phyloP scores from a whole-genome alignment of 176 grass and related monocot species.

The Carex littledalei region DNA sequence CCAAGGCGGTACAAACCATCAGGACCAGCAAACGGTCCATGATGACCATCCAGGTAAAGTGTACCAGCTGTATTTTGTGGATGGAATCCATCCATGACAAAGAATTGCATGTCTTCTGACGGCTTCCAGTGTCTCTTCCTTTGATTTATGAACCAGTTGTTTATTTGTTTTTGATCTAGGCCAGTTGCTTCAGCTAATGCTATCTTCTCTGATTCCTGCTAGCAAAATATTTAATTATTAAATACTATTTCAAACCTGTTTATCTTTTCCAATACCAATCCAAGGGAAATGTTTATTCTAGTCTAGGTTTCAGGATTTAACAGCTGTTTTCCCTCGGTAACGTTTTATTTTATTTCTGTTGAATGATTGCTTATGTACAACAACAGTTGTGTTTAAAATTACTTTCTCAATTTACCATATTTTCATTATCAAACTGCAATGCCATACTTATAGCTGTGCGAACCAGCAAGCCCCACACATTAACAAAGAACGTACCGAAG shows the following conservation, averaged over 20 bases:
- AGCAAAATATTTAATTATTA: neutral
- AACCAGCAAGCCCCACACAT: neutral
- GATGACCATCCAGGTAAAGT: conserved; percentile 31
- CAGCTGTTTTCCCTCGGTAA: neutral
- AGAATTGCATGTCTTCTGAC: conserved; percentile 49
- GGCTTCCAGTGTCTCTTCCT: conserved; percentile 95
- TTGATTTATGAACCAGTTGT: conserved; percentile 99
- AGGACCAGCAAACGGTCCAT: conserved; percentile 30
- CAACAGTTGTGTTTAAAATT: neutral
- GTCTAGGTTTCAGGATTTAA: neutral
- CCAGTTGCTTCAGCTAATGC: conserved; percentile 68
- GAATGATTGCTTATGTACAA: neutral
- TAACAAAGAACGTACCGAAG: conserved; percentile 48
- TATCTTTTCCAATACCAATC: neutral
- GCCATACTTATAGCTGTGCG: neutral
- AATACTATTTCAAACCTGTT: neutral
- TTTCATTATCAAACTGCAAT: neutral
- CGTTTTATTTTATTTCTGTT: neutral
- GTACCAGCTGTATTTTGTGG: conserved; percentile 17
- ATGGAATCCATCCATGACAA: conserved; percentile 54
- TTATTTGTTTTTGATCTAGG: conserved; percentile 96
- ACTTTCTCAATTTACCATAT: neutral
- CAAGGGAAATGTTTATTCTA: neutral
- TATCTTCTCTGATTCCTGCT: conserved; percentile 78
- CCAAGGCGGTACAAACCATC: conserved; percentile 54